Percentiles rank a stretch among this genome's conserved stretches.
Evolutionary conservation across 2,329 filamentous ascomycete genomes (phyloP).

Genomic region (Colletotrichum plurivorum): DNA sequence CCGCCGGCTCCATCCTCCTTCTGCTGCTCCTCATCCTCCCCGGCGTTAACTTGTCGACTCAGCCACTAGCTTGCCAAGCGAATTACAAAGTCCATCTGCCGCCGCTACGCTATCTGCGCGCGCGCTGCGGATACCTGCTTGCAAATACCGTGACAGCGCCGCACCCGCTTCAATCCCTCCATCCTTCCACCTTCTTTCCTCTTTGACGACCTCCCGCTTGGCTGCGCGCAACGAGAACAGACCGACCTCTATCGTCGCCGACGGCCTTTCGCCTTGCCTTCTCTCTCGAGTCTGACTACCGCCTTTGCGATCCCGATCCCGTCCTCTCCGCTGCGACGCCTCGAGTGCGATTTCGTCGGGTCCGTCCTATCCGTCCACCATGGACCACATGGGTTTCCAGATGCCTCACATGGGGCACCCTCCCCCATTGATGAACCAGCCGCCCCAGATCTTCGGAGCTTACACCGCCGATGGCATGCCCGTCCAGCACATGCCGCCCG

Average conservation of each 20-base stretch:
- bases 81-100: constrained; percentile 28
- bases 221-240: background rate
- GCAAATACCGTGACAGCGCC: constrained; percentile 30
- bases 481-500: constrained; percentile 68
- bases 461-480: constrained; percentile 74
- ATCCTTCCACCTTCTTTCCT: background rate
- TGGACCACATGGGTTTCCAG: constrained; percentile 71
- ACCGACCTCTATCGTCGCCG: background rate
- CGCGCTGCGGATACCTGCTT: constrained; percentile 26
- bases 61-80: constrained; percentile 37
- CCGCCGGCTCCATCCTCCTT: background rate
- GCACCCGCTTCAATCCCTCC: constrained; percentile 4
- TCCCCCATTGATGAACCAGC: constrained; percentile 74
- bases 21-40: background rate
- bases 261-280: background rate
- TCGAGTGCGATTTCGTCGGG: constrained; percentile 1
- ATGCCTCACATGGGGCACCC: constrained; percentile 66
- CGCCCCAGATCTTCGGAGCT: constrained; percentile 77
- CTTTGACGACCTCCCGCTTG: constrained; percentile 8
- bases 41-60: constrained; percentile 33
- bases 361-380: constrained; percentile 44
- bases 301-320: background rate
- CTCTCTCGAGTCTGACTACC: constrained; percentile 1
- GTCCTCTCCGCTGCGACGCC: background rate
- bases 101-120: constrained; percentile 22